Conservation (phyloP, 371 early-diverging fungal species). For the Mucor saturninus region DNA sequence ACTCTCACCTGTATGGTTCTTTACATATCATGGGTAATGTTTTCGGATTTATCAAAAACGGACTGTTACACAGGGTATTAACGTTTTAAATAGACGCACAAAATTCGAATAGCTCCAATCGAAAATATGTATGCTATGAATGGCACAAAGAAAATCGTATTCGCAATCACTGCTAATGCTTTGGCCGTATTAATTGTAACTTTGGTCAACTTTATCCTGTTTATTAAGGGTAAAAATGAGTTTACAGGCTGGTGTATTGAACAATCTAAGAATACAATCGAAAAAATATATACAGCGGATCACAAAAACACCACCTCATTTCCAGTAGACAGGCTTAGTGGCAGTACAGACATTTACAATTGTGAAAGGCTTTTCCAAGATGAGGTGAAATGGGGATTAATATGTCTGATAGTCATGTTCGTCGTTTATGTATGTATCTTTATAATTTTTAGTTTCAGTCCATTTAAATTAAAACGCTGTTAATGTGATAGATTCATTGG, state of each 20-base stretch:
- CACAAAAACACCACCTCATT: conserved; percentile 3
- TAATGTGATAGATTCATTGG: conserved; percentile 22
- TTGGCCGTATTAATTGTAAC: conserved; percentile 25
- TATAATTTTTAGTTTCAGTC: neutral
- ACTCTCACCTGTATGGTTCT: conserved; percentile 26
- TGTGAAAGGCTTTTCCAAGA: conserved; percentile 46
- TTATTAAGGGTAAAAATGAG: conserved; percentile 10
- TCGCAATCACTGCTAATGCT: conserved; percentile 24
- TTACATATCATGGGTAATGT: conserved; percentile 29
- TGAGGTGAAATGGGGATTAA: conserved; percentile 49
- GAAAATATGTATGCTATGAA: neutral
- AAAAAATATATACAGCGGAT: too few species aligned
- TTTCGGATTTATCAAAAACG: conserved; percentile 6
- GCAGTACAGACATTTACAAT: conserved; percentile 41
- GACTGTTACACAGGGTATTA: conserved; percentile 12
- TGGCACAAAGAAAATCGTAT: conserved; percentile 11
- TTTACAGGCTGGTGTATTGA: conserved; percentile 28
- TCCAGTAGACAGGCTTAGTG: neutral
- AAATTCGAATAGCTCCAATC: neutral
- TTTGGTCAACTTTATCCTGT: conserved; percentile 30
- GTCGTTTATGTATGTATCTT: conserved; percentile 43
- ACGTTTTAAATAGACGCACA: conserved; percentile 4
- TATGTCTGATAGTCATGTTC: conserved; percentile 40
- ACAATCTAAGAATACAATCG: neutral
- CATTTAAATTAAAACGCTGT: neutral